These are phyloP conservation scores for Hansenula sp. DNA, from an alignment of 1,139 yeast species.

Conservation along the genomic window DNA sequence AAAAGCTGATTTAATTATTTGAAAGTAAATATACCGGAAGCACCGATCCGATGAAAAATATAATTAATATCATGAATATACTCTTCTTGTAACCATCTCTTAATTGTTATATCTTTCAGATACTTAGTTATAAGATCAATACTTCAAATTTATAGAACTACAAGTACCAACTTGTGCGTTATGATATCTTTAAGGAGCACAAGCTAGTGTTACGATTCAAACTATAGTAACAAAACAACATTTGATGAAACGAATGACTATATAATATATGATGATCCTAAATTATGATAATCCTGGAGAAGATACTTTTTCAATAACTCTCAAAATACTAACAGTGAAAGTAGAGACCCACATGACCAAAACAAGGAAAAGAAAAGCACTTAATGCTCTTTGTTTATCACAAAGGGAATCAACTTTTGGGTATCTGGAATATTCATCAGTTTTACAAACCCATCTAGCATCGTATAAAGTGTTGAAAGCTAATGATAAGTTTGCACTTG, in stretches of 20 bases:
- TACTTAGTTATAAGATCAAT: no score
- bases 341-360: constrained; percentile 82
- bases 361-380: constrained; percentile 73
- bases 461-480: constrained; percentile 84
- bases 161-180: no score
- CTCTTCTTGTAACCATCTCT: no score
- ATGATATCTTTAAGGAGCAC: no score
- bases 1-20: no score
- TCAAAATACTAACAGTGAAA: constrained; percentile 74
- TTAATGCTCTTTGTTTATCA: constrained; percentile 72
- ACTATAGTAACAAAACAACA: no score
- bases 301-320: constrained; percentile 74
- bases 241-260: not conserved
- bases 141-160: no score
- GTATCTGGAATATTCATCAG: constrained; percentile 25
- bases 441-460: constrained; percentile 74
- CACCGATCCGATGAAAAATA: no score
- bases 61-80: no score
- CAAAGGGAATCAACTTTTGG: constrained; percentile 49
- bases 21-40: no score
- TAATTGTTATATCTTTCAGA: no score
- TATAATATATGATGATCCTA: not conserved
- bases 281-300: constrained; percentile 4
- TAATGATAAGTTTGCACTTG: constrained; percentile 84
- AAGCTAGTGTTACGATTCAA: no score